These are phyloP conservation scores for Neopestalotiopsis clavispora DNA, from an alignment of 2,329 filamentous ascomycete genomes.

Conservation along the genomic window DNA sequence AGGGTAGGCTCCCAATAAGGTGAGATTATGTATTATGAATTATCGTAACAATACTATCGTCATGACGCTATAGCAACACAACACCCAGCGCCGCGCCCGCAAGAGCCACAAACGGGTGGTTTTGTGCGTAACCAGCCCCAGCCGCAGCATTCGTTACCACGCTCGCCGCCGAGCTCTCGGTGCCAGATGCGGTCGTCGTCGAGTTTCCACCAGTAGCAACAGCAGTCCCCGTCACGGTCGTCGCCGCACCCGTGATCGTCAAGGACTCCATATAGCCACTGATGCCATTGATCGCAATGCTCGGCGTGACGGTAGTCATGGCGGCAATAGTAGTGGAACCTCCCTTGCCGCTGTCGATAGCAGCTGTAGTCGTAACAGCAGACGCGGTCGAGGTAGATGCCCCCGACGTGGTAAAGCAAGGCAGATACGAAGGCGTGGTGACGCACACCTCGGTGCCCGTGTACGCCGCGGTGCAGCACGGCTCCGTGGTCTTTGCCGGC, in stretches of 20 bases:
- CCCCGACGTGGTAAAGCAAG: neutral
- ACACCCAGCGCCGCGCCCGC: neutral
- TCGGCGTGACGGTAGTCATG: neutral
- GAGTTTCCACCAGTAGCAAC: neutral
- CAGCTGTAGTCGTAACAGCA: neutral
- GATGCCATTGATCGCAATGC: neutral
- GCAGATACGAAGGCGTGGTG: neutral
- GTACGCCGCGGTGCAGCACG: constrained; percentile 1
- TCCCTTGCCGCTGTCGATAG: too few relatives aligned
- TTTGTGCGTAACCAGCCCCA: neutral
- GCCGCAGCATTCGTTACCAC: neutral
- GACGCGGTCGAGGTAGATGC: neutral
- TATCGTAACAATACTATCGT: neutral
- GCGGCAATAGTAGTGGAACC: neutral
- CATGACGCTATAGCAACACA: neutral
- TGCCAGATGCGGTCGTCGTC: neutral
- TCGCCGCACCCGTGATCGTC: neutral
- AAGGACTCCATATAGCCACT: neutral
- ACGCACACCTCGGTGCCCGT: neutral
- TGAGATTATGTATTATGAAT: neutral
- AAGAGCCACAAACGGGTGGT: neutral
- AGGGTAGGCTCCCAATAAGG: too few relatives aligned
- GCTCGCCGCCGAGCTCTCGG: neutral
- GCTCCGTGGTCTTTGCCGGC: neutral
- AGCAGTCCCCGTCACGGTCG: neutral